Conservation (phyloP, 192 early-diverging fungal species). For the Rhizoclosmatium sp. region DNA sequence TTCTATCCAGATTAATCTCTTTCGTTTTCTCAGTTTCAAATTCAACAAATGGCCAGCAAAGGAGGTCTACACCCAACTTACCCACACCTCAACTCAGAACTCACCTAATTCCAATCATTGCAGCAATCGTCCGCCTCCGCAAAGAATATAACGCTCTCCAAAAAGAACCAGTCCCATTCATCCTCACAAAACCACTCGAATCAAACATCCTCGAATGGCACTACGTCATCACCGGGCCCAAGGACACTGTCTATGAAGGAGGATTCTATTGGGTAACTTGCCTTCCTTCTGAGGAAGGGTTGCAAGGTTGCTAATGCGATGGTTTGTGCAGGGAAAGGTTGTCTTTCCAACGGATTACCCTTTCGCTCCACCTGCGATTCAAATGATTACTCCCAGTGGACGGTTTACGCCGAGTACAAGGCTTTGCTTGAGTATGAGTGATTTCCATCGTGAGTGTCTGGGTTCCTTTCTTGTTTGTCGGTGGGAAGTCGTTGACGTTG, state of each 20-base stretch:
- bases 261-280: conserved; percentile 22
- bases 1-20: neutral
- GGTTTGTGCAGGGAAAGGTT: conserved; percentile 75
- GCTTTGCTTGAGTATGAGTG: conserved; percentile 96
- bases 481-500: neutral
- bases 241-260: conserved; percentile 81
- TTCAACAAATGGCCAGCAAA: neutral
- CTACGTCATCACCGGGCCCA: conserved; percentile 94
- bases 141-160: conserved; percentile 57
- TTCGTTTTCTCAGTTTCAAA: neutral
- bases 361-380: conserved; percentile 68
- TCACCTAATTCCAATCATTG: neutral
- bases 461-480: neutral
- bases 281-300: neutral
- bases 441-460: conserved; percentile 68
- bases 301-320: neutral
- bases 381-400: conserved; percentile 63
- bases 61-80: neutral
- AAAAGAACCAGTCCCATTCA: conserved; percentile 79
- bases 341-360: conserved; percentile 95
- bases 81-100: neutral
- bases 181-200: conserved; percentile 91
- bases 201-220: conserved; percentile 98
- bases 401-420: conserved; percentile 90
- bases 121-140: conserved; percentile 53